A percentile compares a stretch with the other conserved stretches of the same genome.
These are phyloP conservation scores for Pilasporangium apinafurcum DNA, from an alignment of 352 stramenopile species.

Conservation along the genomic window DNA sequence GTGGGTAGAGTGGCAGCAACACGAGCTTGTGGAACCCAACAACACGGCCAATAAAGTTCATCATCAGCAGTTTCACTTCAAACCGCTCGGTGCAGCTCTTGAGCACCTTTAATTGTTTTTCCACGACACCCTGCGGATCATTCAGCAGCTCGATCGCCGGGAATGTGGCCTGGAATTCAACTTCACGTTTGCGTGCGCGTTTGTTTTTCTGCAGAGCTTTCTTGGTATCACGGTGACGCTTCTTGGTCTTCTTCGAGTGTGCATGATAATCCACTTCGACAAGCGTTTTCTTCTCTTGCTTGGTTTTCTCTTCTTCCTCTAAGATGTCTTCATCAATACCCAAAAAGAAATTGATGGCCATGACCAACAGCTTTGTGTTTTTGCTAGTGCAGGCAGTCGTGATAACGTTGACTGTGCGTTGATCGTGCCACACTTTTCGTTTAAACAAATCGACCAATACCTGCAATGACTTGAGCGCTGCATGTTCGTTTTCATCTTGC, in stretches of 20 bases:
- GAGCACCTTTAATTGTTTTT: slow-evolving; percentile 91
- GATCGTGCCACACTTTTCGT: slow-evolving; percentile 95
- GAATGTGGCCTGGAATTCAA: slow-evolving; percentile 84
- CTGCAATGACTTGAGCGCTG: slow-evolving; percentile 87
- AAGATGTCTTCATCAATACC: slow-evolving; percentile 97
- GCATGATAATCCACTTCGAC: slow-evolving; percentile 91
- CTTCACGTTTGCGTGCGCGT: slow-evolving; percentile 68
- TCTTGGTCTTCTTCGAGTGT: slow-evolving; percentile 97
- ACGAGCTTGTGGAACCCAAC: slow-evolving; percentile 97
- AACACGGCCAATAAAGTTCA: slow-evolving; percentile 97
- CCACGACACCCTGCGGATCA: slow-evolving; percentile 93
- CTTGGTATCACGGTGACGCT: slow-evolving; percentile 77
- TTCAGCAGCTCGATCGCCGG: slow-evolving; percentile 97
- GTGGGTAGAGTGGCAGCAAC: slow-evolving; percentile 94
- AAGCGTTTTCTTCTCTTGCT: slow-evolving; percentile 76
- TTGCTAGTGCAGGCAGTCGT: slow-evolving; percentile 87
- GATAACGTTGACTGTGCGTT: slow-evolving; percentile 96
- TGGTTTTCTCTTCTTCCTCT: slow-evolving; percentile 92
- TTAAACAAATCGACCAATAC: slow-evolving; percentile 96
- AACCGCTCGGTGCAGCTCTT: slow-evolving; percentile 88
- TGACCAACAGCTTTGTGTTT: slow-evolving; percentile 84
- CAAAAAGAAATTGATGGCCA: slow-evolving; percentile 97
- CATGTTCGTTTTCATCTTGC: slow-evolving; percentile 81
- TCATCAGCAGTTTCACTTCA: slow-evolving; percentile 95
- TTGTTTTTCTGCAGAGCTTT: slow-evolving; percentile 90